Evolutionary conservation across 2,329 filamentous ascomycete species (phyloP).

Genomic region (Lecanicillium sp.): DNA sequence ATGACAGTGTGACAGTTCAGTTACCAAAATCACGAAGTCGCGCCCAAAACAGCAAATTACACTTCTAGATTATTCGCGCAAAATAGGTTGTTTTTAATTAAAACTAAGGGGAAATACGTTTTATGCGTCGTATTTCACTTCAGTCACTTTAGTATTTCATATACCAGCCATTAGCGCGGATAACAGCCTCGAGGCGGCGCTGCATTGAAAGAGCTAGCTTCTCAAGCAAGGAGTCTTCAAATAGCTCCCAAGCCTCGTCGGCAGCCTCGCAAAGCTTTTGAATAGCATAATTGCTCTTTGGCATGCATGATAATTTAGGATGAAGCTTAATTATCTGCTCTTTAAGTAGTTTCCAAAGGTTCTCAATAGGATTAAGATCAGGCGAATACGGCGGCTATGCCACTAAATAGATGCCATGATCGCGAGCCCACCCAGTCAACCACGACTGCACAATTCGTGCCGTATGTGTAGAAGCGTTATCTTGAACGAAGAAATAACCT

Average conservation of each 20-base stretch:
- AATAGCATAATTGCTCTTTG: background rate
- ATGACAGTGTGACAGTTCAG: too few relatives aligned
- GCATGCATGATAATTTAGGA: background rate
- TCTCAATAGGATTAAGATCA: constrained; percentile 1
- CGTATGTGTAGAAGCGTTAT: background rate
- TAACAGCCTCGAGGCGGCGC: background rate
- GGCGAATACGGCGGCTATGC: constrained; percentile 3
- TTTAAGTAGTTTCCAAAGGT: constrained; percentile 3
- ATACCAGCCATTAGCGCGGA: constrained; percentile 2
- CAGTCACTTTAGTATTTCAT: constrained; percentile 4
- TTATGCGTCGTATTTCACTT: too few relatives aligned
- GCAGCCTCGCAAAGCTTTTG: constrained; percentile 4
- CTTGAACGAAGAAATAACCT: background rate
- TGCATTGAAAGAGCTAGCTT: constrained; percentile 5
- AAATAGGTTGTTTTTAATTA: too few relatives aligned
- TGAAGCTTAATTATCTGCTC: constrained; percentile 1
- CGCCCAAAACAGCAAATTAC: too few relatives aligned
- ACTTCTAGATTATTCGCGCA: too few relatives aligned
- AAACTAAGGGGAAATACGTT: too few relatives aligned
- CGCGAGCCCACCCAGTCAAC: background rate
- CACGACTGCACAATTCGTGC: background rate
- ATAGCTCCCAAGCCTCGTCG: constrained; percentile 3
- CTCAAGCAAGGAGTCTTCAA: constrained; percentile 7
- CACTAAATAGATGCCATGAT: background rate
- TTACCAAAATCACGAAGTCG: too few relatives aligned